Conservation (phyloP, 1,284 basidiomycete species). For the Agaricales sp. region DNA sequence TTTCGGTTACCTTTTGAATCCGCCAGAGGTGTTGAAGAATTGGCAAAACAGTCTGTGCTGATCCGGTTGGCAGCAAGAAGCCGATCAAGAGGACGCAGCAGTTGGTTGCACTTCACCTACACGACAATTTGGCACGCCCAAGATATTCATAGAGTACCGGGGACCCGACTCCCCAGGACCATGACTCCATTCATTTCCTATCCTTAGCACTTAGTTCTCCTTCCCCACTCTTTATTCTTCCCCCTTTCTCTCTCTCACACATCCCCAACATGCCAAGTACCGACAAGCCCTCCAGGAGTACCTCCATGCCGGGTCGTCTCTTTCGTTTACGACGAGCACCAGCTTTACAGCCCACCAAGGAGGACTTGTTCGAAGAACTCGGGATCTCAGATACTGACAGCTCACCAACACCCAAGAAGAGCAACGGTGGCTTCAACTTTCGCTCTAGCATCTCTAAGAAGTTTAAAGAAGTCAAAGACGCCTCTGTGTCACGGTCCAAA, state of each 20-base stretch:
- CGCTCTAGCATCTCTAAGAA: neutral
- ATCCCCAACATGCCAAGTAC: neutral
- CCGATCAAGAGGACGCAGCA: too few species aligned
- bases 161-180: neutral
- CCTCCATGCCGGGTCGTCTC: too few species aligned
- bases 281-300: neutral
- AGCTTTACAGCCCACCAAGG: neutral
- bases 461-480: conserved; percentile 11
- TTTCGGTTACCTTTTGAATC: too few species aligned
- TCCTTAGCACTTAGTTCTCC: neutral
- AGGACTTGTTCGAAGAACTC: neutral
- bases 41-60: too few species aligned
- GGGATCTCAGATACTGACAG: neutral
- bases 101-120: too few species aligned
- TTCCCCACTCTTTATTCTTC: neutral
- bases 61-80: too few species aligned
- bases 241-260: too few species aligned
- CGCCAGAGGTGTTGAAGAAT: too few species aligned
- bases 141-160: neutral
- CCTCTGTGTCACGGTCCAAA: conserved; percentile 14
- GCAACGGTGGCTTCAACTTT: neutral
- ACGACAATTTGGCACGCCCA: too few species aligned
- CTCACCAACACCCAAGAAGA: neutral
- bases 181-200: neutral
- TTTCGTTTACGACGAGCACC: neutral